Evolutionary conservation across 2,329 filamentous ascomycete genomes (phyloP).

Genomic region (Colletotrichum camelliae): DNA sequence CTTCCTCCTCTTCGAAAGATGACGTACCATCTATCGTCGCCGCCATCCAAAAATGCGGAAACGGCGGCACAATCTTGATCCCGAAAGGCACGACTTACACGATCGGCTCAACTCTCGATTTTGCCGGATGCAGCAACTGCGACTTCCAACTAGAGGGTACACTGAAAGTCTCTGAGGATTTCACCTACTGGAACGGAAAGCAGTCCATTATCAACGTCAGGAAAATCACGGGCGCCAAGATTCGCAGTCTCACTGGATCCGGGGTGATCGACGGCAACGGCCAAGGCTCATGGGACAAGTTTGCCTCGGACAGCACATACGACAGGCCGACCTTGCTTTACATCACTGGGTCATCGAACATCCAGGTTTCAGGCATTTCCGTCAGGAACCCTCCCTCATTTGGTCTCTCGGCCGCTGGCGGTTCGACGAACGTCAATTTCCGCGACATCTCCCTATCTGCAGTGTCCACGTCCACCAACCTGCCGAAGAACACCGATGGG

Average conservation of each 20-base stretch:
- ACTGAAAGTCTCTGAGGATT: conserved; percentile 41
- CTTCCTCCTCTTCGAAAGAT: conserved; percentile 30
- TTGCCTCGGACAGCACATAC: conserved; percentile 41
- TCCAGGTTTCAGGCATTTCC: conserved; percentile 40
- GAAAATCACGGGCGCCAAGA: conserved; percentile 39
- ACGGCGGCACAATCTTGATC: conserved; percentile 46
- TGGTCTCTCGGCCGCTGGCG: conserved; percentile 44
- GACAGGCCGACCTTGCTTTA: conserved; percentile 45
- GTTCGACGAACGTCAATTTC: conserved; percentile 39
- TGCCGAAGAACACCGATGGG: conserved; percentile 46
- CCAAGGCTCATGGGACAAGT: conserved; percentile 45
- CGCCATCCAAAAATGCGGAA: conserved; percentile 41
- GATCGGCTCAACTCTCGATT: conserved; percentile 46
- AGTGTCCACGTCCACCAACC: conserved; percentile 39
- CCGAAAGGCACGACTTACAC: conserved; percentile 45
- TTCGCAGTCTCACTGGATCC: conserved; percentile 41
- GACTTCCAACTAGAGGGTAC: conserved; percentile 51
- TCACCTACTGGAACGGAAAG: conserved; percentile 46
- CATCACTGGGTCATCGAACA: conserved; percentile 39
- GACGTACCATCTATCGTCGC: conserved; percentile 48
- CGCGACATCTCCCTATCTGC: conserved; percentile 42
- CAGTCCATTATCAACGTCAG: conserved; percentile 43
- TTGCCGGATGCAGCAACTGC: conserved; percentile 46
- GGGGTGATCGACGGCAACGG: conserved; percentile 54
- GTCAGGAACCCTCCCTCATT: conserved; percentile 50